Evolutionary conservation across 192 early-diverging fungal species (phyloP), one percentile per base, ranked within the genome.

Genomic region (Linnemannia exigua): DNA sequence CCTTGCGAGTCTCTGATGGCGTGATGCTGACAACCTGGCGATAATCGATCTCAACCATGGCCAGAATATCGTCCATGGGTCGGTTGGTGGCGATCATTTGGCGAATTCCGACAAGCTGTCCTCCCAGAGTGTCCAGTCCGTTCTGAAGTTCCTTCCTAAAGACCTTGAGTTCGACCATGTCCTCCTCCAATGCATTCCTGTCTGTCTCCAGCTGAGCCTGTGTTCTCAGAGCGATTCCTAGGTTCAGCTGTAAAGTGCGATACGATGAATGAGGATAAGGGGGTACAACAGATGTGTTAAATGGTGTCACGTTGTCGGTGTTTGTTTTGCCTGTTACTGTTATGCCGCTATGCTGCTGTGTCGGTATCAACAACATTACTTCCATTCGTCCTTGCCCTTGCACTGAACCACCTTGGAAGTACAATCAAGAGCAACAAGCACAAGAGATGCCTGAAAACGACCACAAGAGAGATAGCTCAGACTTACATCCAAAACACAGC

Each of bases 401-500:
- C n/a, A n/a, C n/a, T n/a, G 28, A 63, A 63, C 58, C 25, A 33
- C 25, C 25, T 31, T 63, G 58, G 58, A 25, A 31, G 58, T 0
- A 63, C n/a, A n/a, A n/a, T n/a, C n/a, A n/a, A n/a, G n/a, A n/a
- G 11, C 31, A 31, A 25, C 28, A 31, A 31, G 12, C 2, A 63
- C 25, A 63, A 12, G 16, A 31, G 6, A 17, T 1, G 67, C 67
- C 37, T 38, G 54, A 28, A 25, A 61, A 61, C 22, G 9, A 63
- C 25, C 15, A 31, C 25, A 12, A 12, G 12, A 63, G 4, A 25
- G 0, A 3, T 44, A 48, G 41, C 41, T 44, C 41, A 61, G 37
- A 77, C 84, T 80, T 61, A 86, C 84, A 79, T 86, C 84, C 61
- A 86, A 36, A 6, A 86, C 84, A 86, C 84, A 86, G 50, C 77